Evolutionary conservation across 1,284 basidiomycete species (phyloP).

Genomic region (Mycena sp.): DNA sequence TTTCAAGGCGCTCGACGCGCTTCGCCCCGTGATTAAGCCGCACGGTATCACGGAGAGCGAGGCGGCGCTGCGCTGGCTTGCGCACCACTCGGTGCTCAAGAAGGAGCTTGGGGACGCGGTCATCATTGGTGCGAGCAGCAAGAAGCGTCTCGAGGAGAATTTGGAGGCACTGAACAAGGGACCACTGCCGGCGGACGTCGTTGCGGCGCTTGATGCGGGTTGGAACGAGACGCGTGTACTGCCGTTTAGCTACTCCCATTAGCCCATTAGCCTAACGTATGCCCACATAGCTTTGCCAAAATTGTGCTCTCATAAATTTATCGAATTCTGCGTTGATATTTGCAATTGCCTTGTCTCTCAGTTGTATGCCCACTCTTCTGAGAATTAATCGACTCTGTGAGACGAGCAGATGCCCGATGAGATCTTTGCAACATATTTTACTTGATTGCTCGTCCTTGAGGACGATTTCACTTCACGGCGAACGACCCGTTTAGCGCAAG

Average conservation of each 20-base stretch:
- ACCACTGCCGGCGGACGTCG: slow-evolving; percentile 54
- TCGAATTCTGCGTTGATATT: too few relatives aligned
- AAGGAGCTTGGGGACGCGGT: slow-evolving; percentile 11
- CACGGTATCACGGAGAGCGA: slow-evolving; percentile 14
- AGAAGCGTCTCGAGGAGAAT: slow-evolving; percentile 37
- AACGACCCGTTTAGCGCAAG: too few relatives aligned
- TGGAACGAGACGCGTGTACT: background rate
- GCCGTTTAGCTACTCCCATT: background rate
- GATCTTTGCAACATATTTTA: too few relatives aligned
- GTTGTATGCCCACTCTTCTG: too few relatives aligned
- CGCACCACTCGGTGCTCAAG: slow-evolving; percentile 16
- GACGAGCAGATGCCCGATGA: too few relatives aligned
- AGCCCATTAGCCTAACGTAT: too few relatives aligned
- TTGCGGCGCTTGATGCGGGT: slow-evolving; percentile 32
- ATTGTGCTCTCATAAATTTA: too few relatives aligned
- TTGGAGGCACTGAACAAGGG: slow-evolving; percentile 55
- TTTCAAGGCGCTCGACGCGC: slow-evolving; percentile 6
- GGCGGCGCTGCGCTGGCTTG: slow-evolving; percentile 13
- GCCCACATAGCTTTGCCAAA: too few relatives aligned
- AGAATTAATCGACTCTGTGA: too few relatives aligned
- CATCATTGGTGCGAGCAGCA: slow-evolving; percentile 4
- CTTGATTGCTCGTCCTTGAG: too few relatives aligned
- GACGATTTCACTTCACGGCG: too few relatives aligned
- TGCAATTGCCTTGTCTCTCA: too few relatives aligned
- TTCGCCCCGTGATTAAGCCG: background rate